Base-by-base conservation (phyloP, 169 alveolate species). In the Plasmodium adleri region DNA sequence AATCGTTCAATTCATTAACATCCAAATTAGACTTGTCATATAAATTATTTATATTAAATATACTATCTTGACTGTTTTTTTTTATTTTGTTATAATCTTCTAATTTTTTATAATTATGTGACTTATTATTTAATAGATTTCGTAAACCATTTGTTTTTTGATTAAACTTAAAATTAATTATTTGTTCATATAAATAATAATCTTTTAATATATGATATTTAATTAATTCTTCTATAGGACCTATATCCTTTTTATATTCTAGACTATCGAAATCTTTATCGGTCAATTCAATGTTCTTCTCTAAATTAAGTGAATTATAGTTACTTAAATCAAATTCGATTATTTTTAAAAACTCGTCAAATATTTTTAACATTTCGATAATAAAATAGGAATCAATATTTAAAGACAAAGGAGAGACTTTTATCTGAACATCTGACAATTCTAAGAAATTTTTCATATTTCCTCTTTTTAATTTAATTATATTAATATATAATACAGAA, bases 311-410 rank as follows among this genome's bases (percentile, higher is more conserved):
- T 20, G 92, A 86, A 72, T 72, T 86, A 32, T 86, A 86, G 32
- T 86, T 62, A 66, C 62, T 72, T 39, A 86, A 50, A 86, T 86
- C 92, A 20, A 20, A 86, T 8, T 86, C 92, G 4, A 86, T n/a
- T 2, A 86, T 86, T 71, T 86, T 70, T 39, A 86, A 72, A 17
- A 86, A 28, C 49, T 86, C 92, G 45, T 86, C 92, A 26, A 86
- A 58, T 17, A 86, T 72, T 54, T 72, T 70, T 56, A 86, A 72
- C 22, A 86, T 59, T 72, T 86, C 92, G n/a, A 86, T 72, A 64
- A 72, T 86, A 86, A 86, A 86, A 60, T 86, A 86, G 6, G 92
- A 86, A 54, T 86, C 92, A 63, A 86, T 59, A 43, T 86, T 86
- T 86, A 86, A 32, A 49, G 76, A 71, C 92, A 86, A 26, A 6